These are phyloP conservation scores for Thelonectria blattea DNA, from an alignment of 2,329 filamentous ascomycete species.

Conservation along the genomic window DNA sequence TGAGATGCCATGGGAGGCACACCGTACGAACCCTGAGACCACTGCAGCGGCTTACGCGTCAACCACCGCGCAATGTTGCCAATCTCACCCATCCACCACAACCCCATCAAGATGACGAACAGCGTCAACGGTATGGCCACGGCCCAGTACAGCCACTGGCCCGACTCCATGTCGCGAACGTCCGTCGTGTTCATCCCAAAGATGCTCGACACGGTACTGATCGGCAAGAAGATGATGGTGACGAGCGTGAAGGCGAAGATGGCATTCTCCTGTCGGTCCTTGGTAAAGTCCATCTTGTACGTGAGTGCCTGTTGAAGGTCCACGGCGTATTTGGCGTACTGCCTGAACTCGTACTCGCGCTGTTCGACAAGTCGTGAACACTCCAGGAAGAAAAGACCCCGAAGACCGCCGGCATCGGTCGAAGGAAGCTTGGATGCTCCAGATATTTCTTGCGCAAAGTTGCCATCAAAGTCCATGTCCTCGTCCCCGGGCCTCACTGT, in stretches of 20 bases:
- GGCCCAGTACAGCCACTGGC: constrained; percentile 58
- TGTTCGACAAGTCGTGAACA: constrained; percentile 47
- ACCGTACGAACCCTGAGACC: constrained; percentile 18
- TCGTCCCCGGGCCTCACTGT: constrained; percentile 21
- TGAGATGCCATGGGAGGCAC: constrained; percentile 21
- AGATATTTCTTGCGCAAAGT: constrained; percentile 37
- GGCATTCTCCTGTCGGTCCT: constrained; percentile 54
- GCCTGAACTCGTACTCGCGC: constrained; percentile 43
- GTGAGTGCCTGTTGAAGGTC: constrained; percentile 40
- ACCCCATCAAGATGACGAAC: constrained; percentile 45
- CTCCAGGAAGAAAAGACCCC: constrained; percentile 48
- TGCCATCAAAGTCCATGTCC: constrained; percentile 33
- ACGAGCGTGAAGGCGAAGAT: constrained; percentile 58
- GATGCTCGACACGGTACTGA: constrained; percentile 53
- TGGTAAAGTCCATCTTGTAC: constrained; percentile 48
- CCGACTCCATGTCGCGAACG: constrained; percentile 54
- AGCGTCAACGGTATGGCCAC: constrained; percentile 54
- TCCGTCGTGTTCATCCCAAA: constrained; percentile 62
- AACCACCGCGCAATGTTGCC: constrained; percentile 43
- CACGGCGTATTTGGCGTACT: constrained; percentile 39
- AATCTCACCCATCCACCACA: constrained; percentile 53
- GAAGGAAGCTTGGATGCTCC: constrained; percentile 44
- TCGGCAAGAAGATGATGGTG: constrained; percentile 56
- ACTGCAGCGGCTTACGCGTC: constrained; percentile 25
- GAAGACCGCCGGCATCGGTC: constrained; percentile 46